Percentiles rank a stretch among this genome's conserved stretches.
Conservation (phyloP, 805 yeast species). For the Zygotorulaspora chibaensis region DNA sequence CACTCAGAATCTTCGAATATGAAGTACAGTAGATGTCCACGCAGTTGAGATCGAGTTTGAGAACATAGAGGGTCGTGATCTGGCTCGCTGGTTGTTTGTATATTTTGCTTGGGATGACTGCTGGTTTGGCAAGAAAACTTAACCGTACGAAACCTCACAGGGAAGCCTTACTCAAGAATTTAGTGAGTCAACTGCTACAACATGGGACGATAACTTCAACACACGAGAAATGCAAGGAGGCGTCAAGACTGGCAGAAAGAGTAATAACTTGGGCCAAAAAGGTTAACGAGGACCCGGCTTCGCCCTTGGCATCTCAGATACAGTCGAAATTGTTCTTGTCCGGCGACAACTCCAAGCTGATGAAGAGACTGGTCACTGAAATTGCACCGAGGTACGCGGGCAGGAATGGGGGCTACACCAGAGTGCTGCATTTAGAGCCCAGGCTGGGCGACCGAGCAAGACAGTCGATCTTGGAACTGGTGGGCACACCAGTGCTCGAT, state of each 20-base stretch:
- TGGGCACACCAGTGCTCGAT: constrained; percentile 50
- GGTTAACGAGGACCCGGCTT: constrained; percentile 8
- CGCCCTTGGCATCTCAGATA: constrained; percentile 29
- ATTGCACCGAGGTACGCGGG: constrained; percentile 57
- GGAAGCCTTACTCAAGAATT: constrained; percentile 55
- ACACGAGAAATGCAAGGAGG: constrained; percentile 67
- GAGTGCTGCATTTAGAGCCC: constrained; percentile 79
- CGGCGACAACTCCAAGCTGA: constrained; percentile 41
- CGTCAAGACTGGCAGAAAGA: constrained; percentile 59
- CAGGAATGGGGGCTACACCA: constrained; percentile 79
- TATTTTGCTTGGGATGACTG: constrained; percentile 22
- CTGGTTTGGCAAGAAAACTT: constrained; percentile 31
- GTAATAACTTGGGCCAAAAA: constrained; percentile 57
- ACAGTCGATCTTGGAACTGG: constrained; percentile 81
- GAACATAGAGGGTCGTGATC: no score
- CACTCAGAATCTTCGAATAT: neutral
- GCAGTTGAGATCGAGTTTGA: no score
- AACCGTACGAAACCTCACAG: constrained; percentile 47
- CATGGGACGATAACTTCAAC: constrained; percentile 72
- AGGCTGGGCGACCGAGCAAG: constrained; percentile 87
- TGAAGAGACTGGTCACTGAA: constrained; percentile 65
- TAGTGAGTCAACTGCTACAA: constrained; percentile 62
- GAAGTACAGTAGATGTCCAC: no score
- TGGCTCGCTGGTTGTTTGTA: neutral
- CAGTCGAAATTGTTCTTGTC: constrained; percentile 44